These are phyloP conservation scores for Ophiostoma angusticollis DNA, from an alignment of 2,329 filamentous ascomycete species.

Conservation along the genomic window DNA sequence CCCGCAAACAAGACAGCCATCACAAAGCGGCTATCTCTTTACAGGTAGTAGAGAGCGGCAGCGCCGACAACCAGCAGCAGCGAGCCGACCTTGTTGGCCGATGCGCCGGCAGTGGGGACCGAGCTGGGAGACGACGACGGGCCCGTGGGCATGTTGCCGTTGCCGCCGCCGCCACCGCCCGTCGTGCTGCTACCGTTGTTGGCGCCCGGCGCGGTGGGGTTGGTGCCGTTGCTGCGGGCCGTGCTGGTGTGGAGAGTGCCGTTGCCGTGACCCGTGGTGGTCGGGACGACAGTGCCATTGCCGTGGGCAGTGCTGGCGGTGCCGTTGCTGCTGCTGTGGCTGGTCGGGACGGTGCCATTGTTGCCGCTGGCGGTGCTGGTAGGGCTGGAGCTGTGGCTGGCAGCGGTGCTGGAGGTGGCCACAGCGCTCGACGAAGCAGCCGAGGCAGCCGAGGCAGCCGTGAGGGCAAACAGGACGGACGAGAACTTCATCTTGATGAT, in stretches of 20 bases:
- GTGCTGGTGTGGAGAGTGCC: not conserved
- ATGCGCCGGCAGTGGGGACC: slow-evolving; percentile 18
- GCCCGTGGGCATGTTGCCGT: not conserved
- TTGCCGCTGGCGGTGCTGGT: not conserved
- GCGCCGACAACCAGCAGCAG: slow-evolving; percentile 26
- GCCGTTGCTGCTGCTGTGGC: not conserved
- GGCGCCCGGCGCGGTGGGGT: not conserved
- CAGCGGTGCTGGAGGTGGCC: not conserved
- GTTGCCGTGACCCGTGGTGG: not conserved
- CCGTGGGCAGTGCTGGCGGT: not conserved
- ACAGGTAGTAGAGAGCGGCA: slow-evolving; percentile 29
- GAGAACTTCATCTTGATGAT: slow-evolving; percentile 9
- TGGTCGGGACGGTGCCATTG: not conserved
- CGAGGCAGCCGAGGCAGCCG: slow-evolving; percentile 1
- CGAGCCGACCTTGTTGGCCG: slow-evolving; percentile 20
- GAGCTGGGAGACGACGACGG: not conserved
- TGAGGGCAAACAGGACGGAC: slow-evolving; percentile 5
- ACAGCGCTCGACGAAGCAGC: not conserved
- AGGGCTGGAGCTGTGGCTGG: not conserved
- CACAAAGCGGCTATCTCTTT: slow-evolving; percentile 14
- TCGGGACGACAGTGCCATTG: not conserved
- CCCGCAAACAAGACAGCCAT: too few species aligned
- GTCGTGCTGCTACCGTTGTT: not conserved
- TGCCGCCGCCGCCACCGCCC: not conserved
- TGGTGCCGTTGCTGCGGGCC: not conserved